These are phyloP conservation scores for Globisporangium emineosum DNA, from an alignment of 352 stramenopile genomes.

Conservation along the genomic window DNA sequence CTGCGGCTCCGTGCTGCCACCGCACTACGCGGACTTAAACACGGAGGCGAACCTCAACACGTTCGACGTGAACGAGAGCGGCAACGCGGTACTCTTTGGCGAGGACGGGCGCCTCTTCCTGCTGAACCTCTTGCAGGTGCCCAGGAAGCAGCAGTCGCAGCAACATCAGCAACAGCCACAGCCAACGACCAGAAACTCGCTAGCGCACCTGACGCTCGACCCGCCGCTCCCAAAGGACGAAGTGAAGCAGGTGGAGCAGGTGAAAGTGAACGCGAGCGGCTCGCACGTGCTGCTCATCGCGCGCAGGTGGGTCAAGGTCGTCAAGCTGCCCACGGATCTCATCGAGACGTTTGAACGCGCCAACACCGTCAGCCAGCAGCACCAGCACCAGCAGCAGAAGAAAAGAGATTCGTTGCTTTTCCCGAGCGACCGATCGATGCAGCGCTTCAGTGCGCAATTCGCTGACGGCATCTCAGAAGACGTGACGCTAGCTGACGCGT, in stretches of 20 bases:
- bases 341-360: conserved; percentile 8
- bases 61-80: conserved; percentile 62
- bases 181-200: conserved; percentile 1
- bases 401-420: neutral
- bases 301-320: conserved; percentile 58
- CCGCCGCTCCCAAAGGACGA: conserved; percentile 49
- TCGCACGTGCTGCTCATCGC: conserved; percentile 54
- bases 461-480: conserved; percentile 34
- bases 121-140: conserved; percentile 48
- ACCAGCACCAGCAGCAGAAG: neutral
- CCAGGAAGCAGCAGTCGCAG: conserved; percentile 16
- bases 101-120: conserved; percentile 48
- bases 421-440: neutral
- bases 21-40: conserved; percentile 47
- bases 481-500: conserved; percentile 21
- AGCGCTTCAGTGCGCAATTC: conserved; percentile 47
- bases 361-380: conserved; percentile 3
- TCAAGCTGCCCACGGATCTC: conserved; percentile 36
- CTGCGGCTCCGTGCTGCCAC: conserved; percentile 51
- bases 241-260: conserved; percentile 45
- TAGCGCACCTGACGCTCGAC: conserved; percentile 59
- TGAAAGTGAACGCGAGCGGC: conserved; percentile 55
- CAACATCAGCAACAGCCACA: neutral
- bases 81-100: conserved; percentile 45
- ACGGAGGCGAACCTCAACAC: conserved; percentile 56